Base-by-base conservation (phyloP, 139 green algal species). In the Micractinium sp. region DNA sequence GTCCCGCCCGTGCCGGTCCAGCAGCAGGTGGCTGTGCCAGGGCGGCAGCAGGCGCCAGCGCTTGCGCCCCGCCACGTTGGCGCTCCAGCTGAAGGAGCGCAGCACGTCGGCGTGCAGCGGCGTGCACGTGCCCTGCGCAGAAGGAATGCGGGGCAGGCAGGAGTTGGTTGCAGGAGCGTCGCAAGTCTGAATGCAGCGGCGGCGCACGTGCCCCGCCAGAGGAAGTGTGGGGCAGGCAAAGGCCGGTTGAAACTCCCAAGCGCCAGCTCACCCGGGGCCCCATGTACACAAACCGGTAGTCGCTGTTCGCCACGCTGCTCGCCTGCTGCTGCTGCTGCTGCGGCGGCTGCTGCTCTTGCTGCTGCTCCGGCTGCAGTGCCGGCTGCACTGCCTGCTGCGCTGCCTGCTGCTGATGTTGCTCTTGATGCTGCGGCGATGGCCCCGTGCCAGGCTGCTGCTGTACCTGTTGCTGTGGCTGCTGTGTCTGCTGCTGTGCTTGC, bases 261-360 rank as follows among this genome's bases (percentile, higher is more conserved):
- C 47, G 31, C 80, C 36, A 38, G n/a, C 74, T 60, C 80, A 89
- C 90, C 41, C 90, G 82, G 13, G 93, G 92, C 0, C 97, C 97
- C 60, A 97, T 88, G 92, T 99, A 99, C 27, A 98, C 94, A 90
- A 99, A 99, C 3, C 94, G 89, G 67, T 98, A 97, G 89, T 95
- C 96, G 67, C 89, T 93, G 87, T 82, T 94, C 82, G 53, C 63
- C 3, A 90, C 89, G 35, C 35, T 63, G 53, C 53, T 61, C 15
- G 3, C 36, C 41, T 85, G 53, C 79, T 88, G 56, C 35, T 85
- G n/a, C 20, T 89, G 71, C 81, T 47, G 53, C 81, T 82, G 22
- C 63, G 85, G 81, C 73, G 90, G 41, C 14, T 82, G 41, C 20
- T 86, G 31, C 76, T 82, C 38, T 63, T 90, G 83, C 87, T 60